phyloP scores from a whole-genome alignment of 192 early-diverging fungal species.

The Diversispora eburnea region DNA sequence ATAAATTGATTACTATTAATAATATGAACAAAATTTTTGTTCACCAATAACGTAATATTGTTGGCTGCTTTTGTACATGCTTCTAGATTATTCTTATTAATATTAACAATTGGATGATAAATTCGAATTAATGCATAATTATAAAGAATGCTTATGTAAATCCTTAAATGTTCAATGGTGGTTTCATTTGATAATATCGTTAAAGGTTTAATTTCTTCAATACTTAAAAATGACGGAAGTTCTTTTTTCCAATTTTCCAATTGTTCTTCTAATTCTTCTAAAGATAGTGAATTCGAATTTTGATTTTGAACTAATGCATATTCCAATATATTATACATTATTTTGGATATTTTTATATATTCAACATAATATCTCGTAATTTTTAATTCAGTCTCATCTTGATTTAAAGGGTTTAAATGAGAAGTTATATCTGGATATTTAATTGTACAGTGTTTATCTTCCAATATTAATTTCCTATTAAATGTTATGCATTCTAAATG shows the following conservation, averaged over 20 bases:
- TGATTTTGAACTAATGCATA: background rate
- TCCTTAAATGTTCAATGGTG: slow-evolving; percentile 19
- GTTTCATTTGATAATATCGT: background rate
- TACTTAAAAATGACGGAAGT: slow-evolving; percentile 1
- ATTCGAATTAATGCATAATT: slow-evolving; percentile 25
- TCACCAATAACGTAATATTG: slow-evolving; percentile 9
- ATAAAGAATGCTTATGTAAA: slow-evolving; percentile 21
- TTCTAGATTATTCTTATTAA: background rate
- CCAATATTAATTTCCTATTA: background rate
- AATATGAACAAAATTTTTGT: slow-evolving; percentile 9
- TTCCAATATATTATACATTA: slow-evolving; percentile 23
- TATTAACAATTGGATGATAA: background rate
- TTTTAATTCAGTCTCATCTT: slow-evolving; percentile 3
- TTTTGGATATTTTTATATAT: slow-evolving; percentile 10
- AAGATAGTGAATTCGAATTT: background rate
- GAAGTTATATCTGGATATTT: background rate
- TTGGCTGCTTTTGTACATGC: slow-evolving; percentile 8
- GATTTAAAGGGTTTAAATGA: background rate
- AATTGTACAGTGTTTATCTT: slow-evolving; percentile 18
- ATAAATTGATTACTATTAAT: slow-evolving; percentile 25
- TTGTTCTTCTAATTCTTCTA: slow-evolving; percentile 1
- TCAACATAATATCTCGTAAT: slow-evolving; percentile 1
- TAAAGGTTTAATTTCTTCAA: background rate
- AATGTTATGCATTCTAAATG: slow-evolving; percentile 9
- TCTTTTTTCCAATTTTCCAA: slow-evolving; percentile 10